Conservation (phyloP, 108 stramenopile species). For the Stephanodiscus triporus region DNA sequence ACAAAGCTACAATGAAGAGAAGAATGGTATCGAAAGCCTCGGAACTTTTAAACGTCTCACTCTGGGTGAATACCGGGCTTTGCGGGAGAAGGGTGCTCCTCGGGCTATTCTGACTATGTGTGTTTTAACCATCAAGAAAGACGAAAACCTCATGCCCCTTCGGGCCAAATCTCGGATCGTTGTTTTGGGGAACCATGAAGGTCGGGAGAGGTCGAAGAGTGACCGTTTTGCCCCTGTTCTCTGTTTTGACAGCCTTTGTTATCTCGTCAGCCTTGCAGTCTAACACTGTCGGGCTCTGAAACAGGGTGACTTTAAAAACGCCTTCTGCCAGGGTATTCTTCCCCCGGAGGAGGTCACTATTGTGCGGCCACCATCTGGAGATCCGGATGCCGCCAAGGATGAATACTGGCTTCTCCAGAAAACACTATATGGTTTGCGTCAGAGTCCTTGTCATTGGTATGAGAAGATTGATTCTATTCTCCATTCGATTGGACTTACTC, state of each 20-base stretch:
- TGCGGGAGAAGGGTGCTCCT: constrained; percentile 1
- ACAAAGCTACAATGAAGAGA: neutral
- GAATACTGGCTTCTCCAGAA: constrained; percentile 27
- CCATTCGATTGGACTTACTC: constrained; percentile 9
- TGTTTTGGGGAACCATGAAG: constrained; percentile 24
- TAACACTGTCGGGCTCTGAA: constrained; percentile 18
- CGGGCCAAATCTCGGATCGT: constrained; percentile 27
- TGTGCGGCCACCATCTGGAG: constrained; percentile 11
- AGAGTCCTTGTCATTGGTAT: constrained; percentile 34
- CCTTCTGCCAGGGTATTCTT: constrained; percentile 30
- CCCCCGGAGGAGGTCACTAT: constrained; percentile 22
- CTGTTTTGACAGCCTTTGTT: neutral
- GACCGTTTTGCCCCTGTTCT: neutral
- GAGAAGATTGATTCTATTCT: constrained; percentile 17
- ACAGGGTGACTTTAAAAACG: constrained; percentile 45
- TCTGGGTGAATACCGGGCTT: neutral
- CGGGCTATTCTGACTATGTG: constrained; percentile 23
- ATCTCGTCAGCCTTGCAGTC: too few species aligned
- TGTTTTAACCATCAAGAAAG: constrained; percentile 11
- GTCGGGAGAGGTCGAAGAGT: constrained; percentile 1
- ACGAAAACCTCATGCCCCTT: constrained; percentile 6
- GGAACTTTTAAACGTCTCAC: neutral
- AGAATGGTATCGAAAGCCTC: neutral
- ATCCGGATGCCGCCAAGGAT: constrained; percentile 15
- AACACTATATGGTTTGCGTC: constrained; percentile 29